Conservation (phyloP, 495 filamentous ascomycete genomes). For the Xylaria acuta region DNA sequence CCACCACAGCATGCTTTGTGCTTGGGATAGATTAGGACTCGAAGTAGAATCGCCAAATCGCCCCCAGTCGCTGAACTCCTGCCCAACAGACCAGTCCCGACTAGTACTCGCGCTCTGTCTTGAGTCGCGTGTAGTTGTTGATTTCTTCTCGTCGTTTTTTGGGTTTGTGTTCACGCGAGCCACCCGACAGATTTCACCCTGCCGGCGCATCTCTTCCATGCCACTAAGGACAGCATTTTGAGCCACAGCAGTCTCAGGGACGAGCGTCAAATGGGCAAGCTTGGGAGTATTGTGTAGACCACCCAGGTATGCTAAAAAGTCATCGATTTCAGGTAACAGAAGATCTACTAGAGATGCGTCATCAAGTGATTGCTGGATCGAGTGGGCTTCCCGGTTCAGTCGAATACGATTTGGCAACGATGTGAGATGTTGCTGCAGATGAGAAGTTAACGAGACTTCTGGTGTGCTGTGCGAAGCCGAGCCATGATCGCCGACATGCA, state of each 20-base stretch:
- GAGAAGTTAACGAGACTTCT: conserved; percentile 35
- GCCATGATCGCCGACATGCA: neutral
- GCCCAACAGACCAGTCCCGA: conserved; percentile 31
- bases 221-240: conserved; percentile 41
- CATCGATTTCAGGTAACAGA: conserved; percentile 46
- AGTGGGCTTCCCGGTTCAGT: conserved; percentile 38
- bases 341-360: conserved; percentile 41
- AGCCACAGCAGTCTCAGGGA: conserved; percentile 45
- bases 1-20: conserved; percentile 46
- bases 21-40: neutral
- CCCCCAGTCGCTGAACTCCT: conserved; percentile 50
- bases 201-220: conserved; percentile 42
- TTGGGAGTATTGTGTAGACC: conserved; percentile 25
- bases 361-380: conserved; percentile 40
- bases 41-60: conserved; percentile 40
- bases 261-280: conserved; percentile 47
- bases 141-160: conserved; percentile 36
- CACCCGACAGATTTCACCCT: conserved; percentile 46
- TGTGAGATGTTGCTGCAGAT: conserved; percentile 47
- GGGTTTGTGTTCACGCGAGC: conserved; percentile 38
- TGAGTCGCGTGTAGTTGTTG: neutral
- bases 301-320: conserved; percentile 45
- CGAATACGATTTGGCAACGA: conserved; percentile 49
- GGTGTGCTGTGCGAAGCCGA: conserved; percentile 1
- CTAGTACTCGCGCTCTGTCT: conserved; percentile 23